Conservation (phyloP, 2,329 filamentous ascomycete species). For the Exophiala lecanii-corni region DNA sequence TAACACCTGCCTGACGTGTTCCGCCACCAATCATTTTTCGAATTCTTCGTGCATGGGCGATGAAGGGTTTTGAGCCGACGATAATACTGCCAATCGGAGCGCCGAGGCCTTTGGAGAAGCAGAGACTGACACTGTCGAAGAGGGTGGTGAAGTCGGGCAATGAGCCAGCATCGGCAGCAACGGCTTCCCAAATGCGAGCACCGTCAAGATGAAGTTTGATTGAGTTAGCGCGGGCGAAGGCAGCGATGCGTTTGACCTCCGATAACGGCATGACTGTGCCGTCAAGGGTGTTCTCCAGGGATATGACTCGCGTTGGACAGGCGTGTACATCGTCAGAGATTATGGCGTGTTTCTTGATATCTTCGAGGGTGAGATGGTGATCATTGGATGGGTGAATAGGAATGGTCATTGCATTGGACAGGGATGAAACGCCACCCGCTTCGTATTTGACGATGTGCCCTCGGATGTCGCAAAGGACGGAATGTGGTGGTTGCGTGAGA, state of each 20-base stretch:
- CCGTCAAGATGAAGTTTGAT: constrained; percentile 75
- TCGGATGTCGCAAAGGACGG: constrained; percentile 72
- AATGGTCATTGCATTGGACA: constrained; percentile 67
- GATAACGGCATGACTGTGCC: constrained; percentile 72
- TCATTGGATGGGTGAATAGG: constrained; percentile 66
- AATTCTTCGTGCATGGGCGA: constrained; percentile 68
- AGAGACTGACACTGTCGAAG: constrained; percentile 72
- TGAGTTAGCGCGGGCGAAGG: constrained; percentile 61
- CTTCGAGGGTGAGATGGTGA: constrained; percentile 69
- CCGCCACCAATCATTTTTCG: constrained; percentile 79
- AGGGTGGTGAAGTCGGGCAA: constrained; percentile 62
- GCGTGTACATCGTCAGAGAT: constrained; percentile 67
- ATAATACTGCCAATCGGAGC: constrained; percentile 76
- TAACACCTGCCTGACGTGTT: constrained; percentile 68
- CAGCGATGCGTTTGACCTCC: constrained; percentile 65
- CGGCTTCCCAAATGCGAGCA: constrained; percentile 76
- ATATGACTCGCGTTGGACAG: constrained; percentile 76
- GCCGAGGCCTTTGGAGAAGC: constrained; percentile 77
- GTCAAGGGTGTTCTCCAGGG: constrained; percentile 78
- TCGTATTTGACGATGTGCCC: constrained; percentile 69
- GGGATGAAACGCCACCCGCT: constrained; percentile 62
- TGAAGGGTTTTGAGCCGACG: constrained; percentile 54
- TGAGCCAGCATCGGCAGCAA: constrained; percentile 62
- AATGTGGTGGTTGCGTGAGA: constrained; percentile 72
- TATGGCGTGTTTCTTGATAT: constrained; percentile 62